Evolutionary conservation across 768 basidiomycete genomes (phyloP), one percentile per base, ranked within the genome.

Genomic region (Lactifluus rugatus): DNA sequence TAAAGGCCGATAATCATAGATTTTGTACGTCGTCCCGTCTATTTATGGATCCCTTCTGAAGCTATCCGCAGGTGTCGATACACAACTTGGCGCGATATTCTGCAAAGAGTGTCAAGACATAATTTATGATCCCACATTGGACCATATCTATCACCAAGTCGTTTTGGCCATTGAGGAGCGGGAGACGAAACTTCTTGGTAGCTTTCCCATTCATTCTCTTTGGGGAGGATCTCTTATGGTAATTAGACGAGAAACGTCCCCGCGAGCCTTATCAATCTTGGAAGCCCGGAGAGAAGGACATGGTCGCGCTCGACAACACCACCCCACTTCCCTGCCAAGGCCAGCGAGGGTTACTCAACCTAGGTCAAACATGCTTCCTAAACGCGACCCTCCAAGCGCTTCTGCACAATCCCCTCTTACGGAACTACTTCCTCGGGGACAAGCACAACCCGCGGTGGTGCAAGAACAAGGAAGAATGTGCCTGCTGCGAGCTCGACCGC

Each of bases 281-380:
- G 83, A 64, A 57, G 14, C 80, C 81, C 0, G 72, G 58, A 7
- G 68, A 67, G 8, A 73, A 72, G 36, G 78, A 81, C 32, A 56
- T 64, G 0, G 62, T 70, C 10, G 73, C 76, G 17, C 73, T 91
- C 5, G 76, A 80, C 42, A 75, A 76, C 26, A 71, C 79, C 5
- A 71, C 72, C 7, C 52, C 75, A 10, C 72, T 89, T 46, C 77
- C 87, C 16, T 93, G 93, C 71, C 85, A 91, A 77, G 85, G 84
- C 52, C 82, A 89, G n/a, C 78, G 89, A 57, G 92, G 93, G 0
- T 75, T 95, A 3, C 73, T 92, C 44, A 94, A 95, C 70, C 81
- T 95, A 0, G 91, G 92, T 1, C 86, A 93, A 69, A 97, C 93
- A 0, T 98, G 95, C 67, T 97, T 93, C 73, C 78, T 98, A 65